Base-by-base conservation (phyloP, 768 basidiomycete species). In the Boletus sensibilis region DNA sequence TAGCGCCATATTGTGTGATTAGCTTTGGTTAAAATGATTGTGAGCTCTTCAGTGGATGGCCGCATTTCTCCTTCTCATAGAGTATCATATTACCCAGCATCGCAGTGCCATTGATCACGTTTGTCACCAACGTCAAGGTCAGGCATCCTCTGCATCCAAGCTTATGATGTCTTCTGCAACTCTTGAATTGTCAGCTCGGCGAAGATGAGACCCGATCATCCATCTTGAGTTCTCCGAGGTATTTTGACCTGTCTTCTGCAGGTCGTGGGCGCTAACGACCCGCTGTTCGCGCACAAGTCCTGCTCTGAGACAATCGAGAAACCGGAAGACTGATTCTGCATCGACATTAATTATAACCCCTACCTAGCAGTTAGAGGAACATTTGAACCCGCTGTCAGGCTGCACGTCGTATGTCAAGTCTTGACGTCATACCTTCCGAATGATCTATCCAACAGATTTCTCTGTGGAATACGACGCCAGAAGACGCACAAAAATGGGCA, bases 331-430 rank as follows among this genome's bases (percentile, higher is more conserved):
- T 79, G 79, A 60, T 82, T 88, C 62, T 71, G 75, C 10, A 74
- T 81, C 61, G 77, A 76, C 62, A 77, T 82, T 60, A 75, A 68
- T 13, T 74, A 83, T 70, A 81, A 85, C 62, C 82, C 86, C 51
- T 75, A 74, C 35, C 75, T 87, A 52, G 78, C 83, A 1, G 84
- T 84, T 62, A 72, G 59, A 18, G 85, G 85, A 5, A 79, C 79
- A 0, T 78, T 85, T 50, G 85, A 86, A 13, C 87, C 86, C 18
- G 84, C 84, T 7, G 81, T 86, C 69, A 70, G 77, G 29, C 66
- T 88, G 33, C 34, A 57, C 18, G 41, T 55, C 34, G 50, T 53
- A 40, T 27, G 53, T 20, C 31, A 5, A 41, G 3, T 23, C 25
- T 34, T n/a, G 5, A 27, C 7, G 31, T 11, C 41, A 29, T 31